A percentile compares a stretch with the other conserved stretches of the same genome.
These are phyloP conservation scores for Leccinellum luteum DNA, from an alignment of 768 basidiomycete genomes.

Conservation along the genomic window DNA sequence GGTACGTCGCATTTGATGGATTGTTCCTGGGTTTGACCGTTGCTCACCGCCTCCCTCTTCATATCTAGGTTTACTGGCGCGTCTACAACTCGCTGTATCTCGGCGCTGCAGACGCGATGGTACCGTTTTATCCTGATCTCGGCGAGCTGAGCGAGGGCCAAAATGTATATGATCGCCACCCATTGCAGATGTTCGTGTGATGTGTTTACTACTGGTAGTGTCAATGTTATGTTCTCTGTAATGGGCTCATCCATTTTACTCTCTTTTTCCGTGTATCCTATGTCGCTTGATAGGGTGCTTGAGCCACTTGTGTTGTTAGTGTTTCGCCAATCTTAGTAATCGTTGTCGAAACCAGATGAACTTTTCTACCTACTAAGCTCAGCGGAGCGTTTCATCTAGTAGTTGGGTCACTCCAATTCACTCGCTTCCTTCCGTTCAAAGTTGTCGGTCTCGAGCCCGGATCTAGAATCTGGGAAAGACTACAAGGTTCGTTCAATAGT, in stretches of 20 bases:
- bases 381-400: neutral
- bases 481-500: no score
- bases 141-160: conserved; percentile 88
- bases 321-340: neutral
- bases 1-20: conserved; percentile 42
- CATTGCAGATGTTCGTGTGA: conserved; percentile 81
- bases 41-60: conserved; percentile 5
- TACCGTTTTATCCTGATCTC: conserved; percentile 93
- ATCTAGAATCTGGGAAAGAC: no score
- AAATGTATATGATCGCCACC: conserved; percentile 84
- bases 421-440: no score
- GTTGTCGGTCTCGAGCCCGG: no score
- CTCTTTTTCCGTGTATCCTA: neutral
- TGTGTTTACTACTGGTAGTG: conserved; percentile 8
- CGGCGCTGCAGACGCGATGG: conserved; percentile 86
- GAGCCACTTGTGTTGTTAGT: neutral
- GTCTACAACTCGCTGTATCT: conserved; percentile 94
- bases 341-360: neutral
- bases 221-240: conserved; percentile 4
- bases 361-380: neutral
- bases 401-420: neutral
- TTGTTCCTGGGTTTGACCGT: neutral
- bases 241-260: neutral
- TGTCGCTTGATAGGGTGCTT: neutral
- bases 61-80: conserved; percentile 76